Base-by-base conservation (phyloP, 2,329 filamentous ascomycete genomes). In the Ophiostoma perfectum region DNA sequence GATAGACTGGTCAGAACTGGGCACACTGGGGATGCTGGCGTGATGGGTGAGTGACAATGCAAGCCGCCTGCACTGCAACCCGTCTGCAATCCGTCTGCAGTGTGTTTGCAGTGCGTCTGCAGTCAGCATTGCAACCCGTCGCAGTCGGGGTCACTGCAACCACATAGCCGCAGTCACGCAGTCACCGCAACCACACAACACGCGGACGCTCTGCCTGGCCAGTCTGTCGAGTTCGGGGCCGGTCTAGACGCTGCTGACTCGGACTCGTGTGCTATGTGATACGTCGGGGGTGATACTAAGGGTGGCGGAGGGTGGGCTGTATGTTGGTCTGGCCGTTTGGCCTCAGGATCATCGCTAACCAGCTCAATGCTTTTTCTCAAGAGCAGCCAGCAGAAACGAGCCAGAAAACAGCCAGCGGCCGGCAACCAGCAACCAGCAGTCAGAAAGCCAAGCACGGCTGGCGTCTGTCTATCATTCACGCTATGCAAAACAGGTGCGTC, bases 11-110 rank as follows among this genome's bases (percentile, higher is more conserved):
- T 9, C 11, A 8, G 16, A 52, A 18, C 49, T 55, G 14, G 49
- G n/a, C 8, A 11, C 5, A 9, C 49, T n/a, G 49, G 18, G 9
- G n/a, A 52, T 42, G 39, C 58, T n/a, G 58, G 42, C 66, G 6
- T 36, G 58, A 36, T 49, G 12, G 8, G 44, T 63, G 49, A 55
- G 49, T n/a, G 41, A 12, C 58, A 14, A 47, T 42, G 36, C 36
- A 41, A n/a, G 49, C 49, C 27, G 36, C n/a, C 27, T 39, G 36
- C 47, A 27, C 14, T 52, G 47, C 36, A 42, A 18, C 12, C 44
- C 38, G 66, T 42, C 42, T 27, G 27, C 55, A 49, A 45, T 47
- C 58, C 44, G 58, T 55, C 49, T 55, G 49, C 49, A 55, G 42
- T 49, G 47, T 12, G 18, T 49, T 7, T 49, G 47, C 16, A 55